phyloP scores from a whole-genome alignment of 805 yeast genomes.

The Candida suzukii region DNA sequence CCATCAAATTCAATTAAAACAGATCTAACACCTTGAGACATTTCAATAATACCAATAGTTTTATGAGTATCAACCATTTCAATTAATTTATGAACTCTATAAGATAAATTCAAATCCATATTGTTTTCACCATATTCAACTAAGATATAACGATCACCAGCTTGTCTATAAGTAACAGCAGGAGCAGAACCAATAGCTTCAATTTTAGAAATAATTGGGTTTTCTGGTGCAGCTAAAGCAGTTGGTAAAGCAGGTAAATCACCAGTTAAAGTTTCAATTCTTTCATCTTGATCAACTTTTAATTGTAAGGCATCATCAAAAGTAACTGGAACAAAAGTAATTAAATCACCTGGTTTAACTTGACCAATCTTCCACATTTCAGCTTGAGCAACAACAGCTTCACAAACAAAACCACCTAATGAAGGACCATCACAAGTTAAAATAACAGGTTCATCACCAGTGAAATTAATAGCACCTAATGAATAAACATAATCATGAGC shows the following conservation, averaged over 20 bases:
- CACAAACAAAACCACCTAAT: constrained; percentile 94
- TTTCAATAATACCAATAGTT: constrained; percentile 80
- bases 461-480: constrained; percentile 92
- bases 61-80: constrained; percentile 58
- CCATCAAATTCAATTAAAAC: constrained; percentile 84
- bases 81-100: constrained; percentile 78
- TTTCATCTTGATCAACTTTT: constrained; percentile 52
- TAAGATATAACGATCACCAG: constrained; percentile 90
- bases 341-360: constrained; percentile 87
- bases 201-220: constrained; percentile 60
- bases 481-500: constrained; percentile 97
- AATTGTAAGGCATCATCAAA: constrained; percentile 62
- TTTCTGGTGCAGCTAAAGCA: constrained; percentile 40
- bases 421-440: constrained; percentile 97
- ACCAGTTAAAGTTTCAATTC: constrained; percentile 41
- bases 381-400: constrained; percentile 90
- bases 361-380: constrained; percentile 99
- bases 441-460: constrained; percentile 98
- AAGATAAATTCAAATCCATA: constrained; percentile 78
- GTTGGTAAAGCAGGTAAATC: constrained; percentile 22
- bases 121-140: constrained; percentile 89
- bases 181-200: constrained; percentile 51
- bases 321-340: constrained; percentile 72
- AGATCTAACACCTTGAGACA: constrained; percentile 97
- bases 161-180: constrained; percentile 81